A percentile compares a stretch with the other conserved stretches of the same genome.
Evolutionary conservation across 208 protist species (phyloP).

Genomic region (Leishmania major): DNA sequence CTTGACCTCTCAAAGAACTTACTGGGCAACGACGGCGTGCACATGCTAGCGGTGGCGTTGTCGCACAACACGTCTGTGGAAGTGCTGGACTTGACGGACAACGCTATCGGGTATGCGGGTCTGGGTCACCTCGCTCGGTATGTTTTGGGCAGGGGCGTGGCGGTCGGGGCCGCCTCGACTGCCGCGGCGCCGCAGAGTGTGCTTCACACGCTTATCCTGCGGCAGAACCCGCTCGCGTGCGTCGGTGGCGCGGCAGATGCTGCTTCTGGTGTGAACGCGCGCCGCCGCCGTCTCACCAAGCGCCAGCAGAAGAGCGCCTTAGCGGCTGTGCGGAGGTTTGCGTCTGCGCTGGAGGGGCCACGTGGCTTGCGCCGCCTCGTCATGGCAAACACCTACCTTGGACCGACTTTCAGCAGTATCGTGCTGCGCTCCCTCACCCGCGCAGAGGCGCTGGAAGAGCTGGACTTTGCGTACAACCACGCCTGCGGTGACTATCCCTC

Average conservation of each 20-base stretch:
- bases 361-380: constrained; percentile 55
- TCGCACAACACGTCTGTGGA: constrained; percentile 67
- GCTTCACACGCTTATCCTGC: constrained; percentile 45
- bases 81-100: constrained; percentile 81
- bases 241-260: constrained; percentile 22
- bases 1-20: constrained; percentile 83
- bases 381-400: constrained; percentile 81
- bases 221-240: constrained; percentile 35
- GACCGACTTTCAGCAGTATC: constrained; percentile 52
- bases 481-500: constrained; percentile 64
- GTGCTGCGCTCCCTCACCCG: constrained; percentile 55
- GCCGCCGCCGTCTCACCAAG: constrained; percentile 25
- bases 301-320: constrained; percentile 12
- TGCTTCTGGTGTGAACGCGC: constrained; percentile 16
- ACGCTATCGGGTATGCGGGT: constrained; percentile 70
- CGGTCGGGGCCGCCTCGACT: constrained; percentile 27
- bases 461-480: constrained; percentile 78
- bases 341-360: constrained; percentile 51
- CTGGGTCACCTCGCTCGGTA: constrained; percentile 74
- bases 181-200: constrained; percentile 27
- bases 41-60: constrained; percentile 82
- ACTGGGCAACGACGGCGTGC: constrained; percentile 61
- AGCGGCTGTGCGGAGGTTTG: constrained; percentile 49
- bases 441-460: constrained; percentile 60
- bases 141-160: constrained; percentile 46